phyloP scores from a whole-genome alignment of 2,329 filamentous ascomycete species.

The Botrytis squamosa region DNA sequence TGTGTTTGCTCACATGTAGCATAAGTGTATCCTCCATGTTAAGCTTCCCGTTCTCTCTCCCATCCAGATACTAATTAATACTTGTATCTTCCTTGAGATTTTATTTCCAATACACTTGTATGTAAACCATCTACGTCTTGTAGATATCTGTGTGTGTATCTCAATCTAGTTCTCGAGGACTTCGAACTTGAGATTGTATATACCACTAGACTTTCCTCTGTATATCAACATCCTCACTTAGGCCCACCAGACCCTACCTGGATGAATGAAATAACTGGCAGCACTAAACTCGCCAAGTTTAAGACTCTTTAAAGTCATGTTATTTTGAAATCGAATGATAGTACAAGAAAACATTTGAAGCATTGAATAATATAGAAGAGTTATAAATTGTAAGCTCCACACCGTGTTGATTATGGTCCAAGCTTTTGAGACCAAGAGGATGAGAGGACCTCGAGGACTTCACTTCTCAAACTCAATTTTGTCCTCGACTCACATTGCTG shows the following conservation, averaged over 20 bases:
- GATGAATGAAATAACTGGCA: neutral
- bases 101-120: neutral
- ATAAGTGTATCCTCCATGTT: neutral
- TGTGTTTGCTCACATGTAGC: neutral
- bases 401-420: fast-evolving
- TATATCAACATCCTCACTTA: neutral
- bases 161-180: neutral
- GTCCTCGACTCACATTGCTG: neutral
- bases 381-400: neutral
- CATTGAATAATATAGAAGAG: fast-evolving
- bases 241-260: no score
- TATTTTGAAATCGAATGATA: neutral
- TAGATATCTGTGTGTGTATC: neutral
- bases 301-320: neutral
- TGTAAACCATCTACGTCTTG: neutral
- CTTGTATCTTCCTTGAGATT: neutral
- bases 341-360: neutral
- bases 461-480: neutral
- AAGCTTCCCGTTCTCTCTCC: neutral
- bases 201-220: neutral
- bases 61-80: neutral
- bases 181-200: no score
- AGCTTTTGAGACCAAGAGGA: neutral
- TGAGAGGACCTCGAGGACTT: neutral
- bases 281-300: neutral